Conservation (phyloP, 2,329 filamentous ascomycete species). For the Colletotrichum higginsianum region DNA sequence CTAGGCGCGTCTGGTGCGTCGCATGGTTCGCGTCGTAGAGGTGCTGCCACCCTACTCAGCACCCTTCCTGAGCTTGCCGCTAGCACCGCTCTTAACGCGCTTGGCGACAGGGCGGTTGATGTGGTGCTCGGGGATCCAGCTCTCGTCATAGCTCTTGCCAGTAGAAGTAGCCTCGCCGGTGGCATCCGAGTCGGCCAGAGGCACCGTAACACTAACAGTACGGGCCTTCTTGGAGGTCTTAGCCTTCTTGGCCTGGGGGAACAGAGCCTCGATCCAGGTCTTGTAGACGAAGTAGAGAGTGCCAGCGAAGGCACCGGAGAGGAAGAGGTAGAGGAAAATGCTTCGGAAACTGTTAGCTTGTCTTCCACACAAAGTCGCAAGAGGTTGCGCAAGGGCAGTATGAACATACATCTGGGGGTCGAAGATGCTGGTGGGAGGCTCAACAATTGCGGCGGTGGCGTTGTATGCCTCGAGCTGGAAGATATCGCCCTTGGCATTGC, state of each 20-base stretch:
- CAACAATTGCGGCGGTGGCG: slow-evolving; percentile 87
- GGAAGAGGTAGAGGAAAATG: slow-evolving; percentile 97
- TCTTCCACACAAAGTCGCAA: slow-evolving; percentile 58
- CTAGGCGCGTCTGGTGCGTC: slow-evolving; percentile 26
- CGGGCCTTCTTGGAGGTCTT: slow-evolving; percentile 74
- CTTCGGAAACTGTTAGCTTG: slow-evolving; percentile 64
- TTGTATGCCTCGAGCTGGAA: slow-evolving; percentile 87
- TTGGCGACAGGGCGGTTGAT: slow-evolving; percentile 86
- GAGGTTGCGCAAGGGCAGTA: not conserved
- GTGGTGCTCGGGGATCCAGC: slow-evolving; percentile 93
- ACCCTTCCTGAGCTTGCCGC: slow-evolving; percentile 55
- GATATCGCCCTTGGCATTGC: slow-evolving; percentile 75
- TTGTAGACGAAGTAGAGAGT: slow-evolving; percentile 97
- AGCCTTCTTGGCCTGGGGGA: slow-evolving; percentile 87
- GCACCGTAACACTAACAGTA: slow-evolving; percentile 74
- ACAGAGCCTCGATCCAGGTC: slow-evolving; percentile 96
- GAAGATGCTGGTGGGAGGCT: slow-evolving; percentile 91
- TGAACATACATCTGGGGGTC: slow-evolving; percentile 91
- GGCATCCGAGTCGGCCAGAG: slow-evolving; percentile 79
- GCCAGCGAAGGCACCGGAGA: slow-evolving; percentile 82
- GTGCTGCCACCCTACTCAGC: slow-evolving; percentile 31
- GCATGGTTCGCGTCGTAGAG: not conserved
- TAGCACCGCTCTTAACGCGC: slow-evolving; percentile 73
- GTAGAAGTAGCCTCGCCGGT: slow-evolving; percentile 78
- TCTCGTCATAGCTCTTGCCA: slow-evolving; percentile 86